Conservation (phyloP, 2,329 filamentous ascomycete species). For the Ophiostoma tasmaniense region DNA sequence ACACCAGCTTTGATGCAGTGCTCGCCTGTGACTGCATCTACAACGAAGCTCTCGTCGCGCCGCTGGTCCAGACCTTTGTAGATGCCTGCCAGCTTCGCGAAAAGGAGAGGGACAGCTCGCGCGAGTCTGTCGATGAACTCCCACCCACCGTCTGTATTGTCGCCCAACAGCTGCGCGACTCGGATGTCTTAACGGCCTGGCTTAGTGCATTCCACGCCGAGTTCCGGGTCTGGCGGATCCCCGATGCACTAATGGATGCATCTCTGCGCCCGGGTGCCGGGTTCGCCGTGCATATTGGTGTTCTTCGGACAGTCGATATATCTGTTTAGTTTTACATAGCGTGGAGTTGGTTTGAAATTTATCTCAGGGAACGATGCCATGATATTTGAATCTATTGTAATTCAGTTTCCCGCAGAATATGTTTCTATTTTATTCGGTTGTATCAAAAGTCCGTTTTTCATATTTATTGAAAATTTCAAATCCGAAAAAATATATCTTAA, state of each 20-base stretch:
- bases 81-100: slow-evolving; percentile 60
- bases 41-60: slow-evolving; percentile 76
- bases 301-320: slow-evolving; percentile 35
- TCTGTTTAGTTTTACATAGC: background rate
- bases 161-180: slow-evolving; percentile 79
- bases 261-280: slow-evolving; percentile 57
- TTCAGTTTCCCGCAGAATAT: too few relatives aligned
- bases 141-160: slow-evolving; percentile 65
- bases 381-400: too few relatives aligned
- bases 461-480: too few relatives aligned
- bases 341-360: background rate
- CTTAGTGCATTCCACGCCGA: slow-evolving; percentile 54
- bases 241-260: slow-evolving; percentile 51
- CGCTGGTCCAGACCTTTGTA: slow-evolving; percentile 72
- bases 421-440: too few relatives aligned
- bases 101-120: slow-evolving; percentile 15
- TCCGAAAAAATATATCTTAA: too few relatives aligned
- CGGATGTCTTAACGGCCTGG: slow-evolving; percentile 80
- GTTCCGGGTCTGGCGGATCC: slow-evolving; percentile 72
- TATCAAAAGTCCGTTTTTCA: too few relatives aligned
- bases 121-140: background rate
- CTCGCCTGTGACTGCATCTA: slow-evolving; percentile 92
- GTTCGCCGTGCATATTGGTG: slow-evolving; percentile 73
- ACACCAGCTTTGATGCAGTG: slow-evolving; percentile 57
- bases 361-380: background rate